These are phyloP conservation scores for Paratrypanosoma confusum DNA, from an alignment of 208 protist genomes.

Conservation along the genomic window DNA sequence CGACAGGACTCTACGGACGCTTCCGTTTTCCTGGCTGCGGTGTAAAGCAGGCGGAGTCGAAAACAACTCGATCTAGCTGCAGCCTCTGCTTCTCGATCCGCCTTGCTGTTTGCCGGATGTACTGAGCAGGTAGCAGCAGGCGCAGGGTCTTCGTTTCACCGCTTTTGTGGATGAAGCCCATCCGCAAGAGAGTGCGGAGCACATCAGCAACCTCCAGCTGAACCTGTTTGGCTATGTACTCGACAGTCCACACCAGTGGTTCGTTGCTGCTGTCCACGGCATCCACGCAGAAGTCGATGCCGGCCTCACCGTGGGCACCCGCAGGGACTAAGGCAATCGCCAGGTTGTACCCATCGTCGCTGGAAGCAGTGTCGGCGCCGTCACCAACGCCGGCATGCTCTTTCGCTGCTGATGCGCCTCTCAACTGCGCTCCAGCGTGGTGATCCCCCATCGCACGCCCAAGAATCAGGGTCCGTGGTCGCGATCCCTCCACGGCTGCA, in stretches of 20 bases:
- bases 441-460: too few species aligned
- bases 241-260: conserved; percentile 12
- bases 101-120: conserved; percentile 28
- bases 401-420: too few species aligned
- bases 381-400: neutral
- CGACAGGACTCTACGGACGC: too few species aligned
- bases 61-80: conserved; percentile 20
- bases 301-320: neutral
- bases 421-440: too few species aligned
- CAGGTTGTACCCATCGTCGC: neutral
- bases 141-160: conserved; percentile 45
- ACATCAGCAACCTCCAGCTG: conserved; percentile 73
- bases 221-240: conserved; percentile 43
- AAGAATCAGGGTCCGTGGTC: too few species aligned
- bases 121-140: conserved; percentile 48
- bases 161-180: conserved; percentile 72
- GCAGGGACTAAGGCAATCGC: neutral
- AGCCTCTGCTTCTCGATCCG: conserved; percentile 12
- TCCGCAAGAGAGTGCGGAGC: conserved; percentile 44
- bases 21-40: too few species aligned
- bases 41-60: conserved; percentile 25
- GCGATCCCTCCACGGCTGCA: too few species aligned
- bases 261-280: neutral
- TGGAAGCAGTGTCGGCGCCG: neutral
- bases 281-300: neutral